Evolutionary conservation across 495 filamentous ascomycete species (phyloP).

Genomic region (Baudoinia panamericana): DNA sequence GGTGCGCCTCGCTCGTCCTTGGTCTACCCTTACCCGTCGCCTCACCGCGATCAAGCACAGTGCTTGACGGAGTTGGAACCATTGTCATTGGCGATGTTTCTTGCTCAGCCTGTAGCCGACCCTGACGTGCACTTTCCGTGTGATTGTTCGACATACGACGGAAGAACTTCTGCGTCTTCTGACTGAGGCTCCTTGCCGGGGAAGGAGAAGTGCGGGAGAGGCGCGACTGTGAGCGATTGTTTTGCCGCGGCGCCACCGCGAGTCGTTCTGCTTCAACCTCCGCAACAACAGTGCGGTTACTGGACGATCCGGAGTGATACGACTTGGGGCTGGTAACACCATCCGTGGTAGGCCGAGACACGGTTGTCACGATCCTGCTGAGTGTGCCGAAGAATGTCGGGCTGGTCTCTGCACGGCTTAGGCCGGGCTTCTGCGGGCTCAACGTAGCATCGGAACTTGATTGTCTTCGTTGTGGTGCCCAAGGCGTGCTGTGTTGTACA

Average conservation of each 20-base stretch:
- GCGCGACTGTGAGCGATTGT: background rate
- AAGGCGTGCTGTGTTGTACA: background rate
- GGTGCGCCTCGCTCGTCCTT: constrained; percentile 5
- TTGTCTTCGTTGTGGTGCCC: constrained; percentile 7
- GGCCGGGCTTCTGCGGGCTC: constrained; percentile 12
- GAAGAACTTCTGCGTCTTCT: constrained; percentile 17
- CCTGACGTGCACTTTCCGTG: background rate
- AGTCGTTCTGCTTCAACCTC: background rate
- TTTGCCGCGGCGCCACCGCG: background rate
- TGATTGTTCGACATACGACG: constrained; percentile 17
- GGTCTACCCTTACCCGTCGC: constrained; percentile 6
- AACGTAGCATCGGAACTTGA: constrained; percentile 7
- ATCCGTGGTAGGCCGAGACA: constrained; percentile 2
- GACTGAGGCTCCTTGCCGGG: constrained; percentile 9
- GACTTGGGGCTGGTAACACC: constrained; percentile 6
- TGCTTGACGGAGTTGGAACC: constrained; percentile 12
- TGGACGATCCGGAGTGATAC: constrained; percentile 10
- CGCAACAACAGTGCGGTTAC: constrained; percentile 13
- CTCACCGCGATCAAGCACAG: constrained; percentile 7
- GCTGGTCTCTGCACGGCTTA: constrained; percentile 17
- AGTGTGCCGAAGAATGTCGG: constrained; percentile 10
- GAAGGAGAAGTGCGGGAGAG: constrained; percentile 5
- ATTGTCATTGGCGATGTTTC: constrained; percentile 17
- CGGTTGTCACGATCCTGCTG: background rate
- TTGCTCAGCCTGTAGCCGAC: background rate